These are phyloP conservation scores for Bipolaris sorokiniana DNA, from an alignment of 2,329 filamentous ascomycete species.

Conservation along the genomic window DNA sequence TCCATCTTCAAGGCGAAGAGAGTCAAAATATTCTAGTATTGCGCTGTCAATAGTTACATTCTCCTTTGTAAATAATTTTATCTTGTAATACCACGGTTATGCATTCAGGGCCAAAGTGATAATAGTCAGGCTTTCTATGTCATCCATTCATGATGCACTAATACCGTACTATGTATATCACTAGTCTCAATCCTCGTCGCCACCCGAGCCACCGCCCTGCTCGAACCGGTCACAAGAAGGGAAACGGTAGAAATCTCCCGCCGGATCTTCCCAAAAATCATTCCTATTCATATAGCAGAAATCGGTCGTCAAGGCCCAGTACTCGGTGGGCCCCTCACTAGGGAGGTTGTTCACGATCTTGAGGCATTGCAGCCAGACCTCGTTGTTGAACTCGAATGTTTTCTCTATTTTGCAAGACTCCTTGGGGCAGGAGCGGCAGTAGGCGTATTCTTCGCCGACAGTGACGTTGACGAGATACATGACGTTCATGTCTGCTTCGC, in stretches of 20 bases:
- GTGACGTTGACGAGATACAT: conserved; percentile 40
- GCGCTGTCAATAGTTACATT: not conserved
- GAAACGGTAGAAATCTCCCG: conserved; percentile 33
- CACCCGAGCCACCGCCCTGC: not conserved
- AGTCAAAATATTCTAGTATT: no score
- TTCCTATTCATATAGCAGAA: conserved; percentile 38
- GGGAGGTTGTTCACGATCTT: conserved; percentile 15
- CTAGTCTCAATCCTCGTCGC: not conserved
- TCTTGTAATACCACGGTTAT: not conserved
- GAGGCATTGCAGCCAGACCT: conserved; percentile 37
- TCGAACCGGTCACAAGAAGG: conserved; percentile 30
- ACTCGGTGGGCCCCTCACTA: not conserved
- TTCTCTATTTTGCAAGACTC: conserved; percentile 20
- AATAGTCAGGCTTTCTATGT: not conserved
- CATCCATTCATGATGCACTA: not conserved
- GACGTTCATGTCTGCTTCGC: not conserved
- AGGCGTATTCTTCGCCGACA: conserved; percentile 37
- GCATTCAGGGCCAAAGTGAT: not conserved
- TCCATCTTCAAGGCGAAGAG: no score
- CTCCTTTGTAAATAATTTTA: not conserved
- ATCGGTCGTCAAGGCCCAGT: conserved; percentile 39
- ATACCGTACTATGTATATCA: not conserved
- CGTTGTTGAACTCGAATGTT: conserved; percentile 31
- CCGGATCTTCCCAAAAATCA: conserved; percentile 37
- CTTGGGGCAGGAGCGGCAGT: conserved; percentile 29